Evolutionary conservation across 768 basidiomycete species (phyloP).

Genomic region (Tulasnella sp.): DNA sequence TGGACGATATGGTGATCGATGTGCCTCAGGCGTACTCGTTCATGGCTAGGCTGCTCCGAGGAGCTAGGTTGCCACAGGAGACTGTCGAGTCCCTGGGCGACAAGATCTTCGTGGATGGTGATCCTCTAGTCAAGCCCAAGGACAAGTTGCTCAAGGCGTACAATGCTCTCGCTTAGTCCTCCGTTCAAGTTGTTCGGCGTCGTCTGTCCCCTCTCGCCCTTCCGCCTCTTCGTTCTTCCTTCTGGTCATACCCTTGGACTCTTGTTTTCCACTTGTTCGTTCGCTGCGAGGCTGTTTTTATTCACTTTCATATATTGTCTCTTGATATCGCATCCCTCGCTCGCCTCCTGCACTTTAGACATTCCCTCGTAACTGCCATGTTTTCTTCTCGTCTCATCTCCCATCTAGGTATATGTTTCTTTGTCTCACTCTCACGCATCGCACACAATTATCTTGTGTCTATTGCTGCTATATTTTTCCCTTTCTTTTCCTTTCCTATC

Average conservation of each 20-base stretch:
- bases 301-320: slow-evolving; percentile 20
- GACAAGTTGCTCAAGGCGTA: slow-evolving; percentile 44
- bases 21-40: slow-evolving; percentile 82
- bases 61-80: slow-evolving; percentile 58
- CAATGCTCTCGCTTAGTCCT: background rate
- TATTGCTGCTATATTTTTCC: slow-evolving; percentile 20
- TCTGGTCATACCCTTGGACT: background rate
- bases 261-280: background rate
- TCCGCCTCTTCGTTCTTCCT: background rate
- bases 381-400: background rate
- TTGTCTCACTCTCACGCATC: background rate
- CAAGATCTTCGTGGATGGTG: slow-evolving; percentile 47
- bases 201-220: background rate
- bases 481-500: background rate
- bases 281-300: slow-evolving; percentile 18
- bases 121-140: slow-evolving; percentile 44
- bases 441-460: slow-evolving; percentile 22
- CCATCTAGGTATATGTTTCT: slow-evolving; percentile 18
- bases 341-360: background rate
- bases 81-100: slow-evolving; percentile 49
- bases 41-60: slow-evolving; percentile 75
- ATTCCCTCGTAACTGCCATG: slow-evolving; percentile 2
- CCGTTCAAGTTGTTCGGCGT: background rate
- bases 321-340: background rate
- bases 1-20: slow-evolving; percentile 90